Evolutionary conservation across 73 alveolate genomes (phyloP), one percentile per base, ranked within the genome.

Genomic region (Tetrahymena borealis): DNA sequence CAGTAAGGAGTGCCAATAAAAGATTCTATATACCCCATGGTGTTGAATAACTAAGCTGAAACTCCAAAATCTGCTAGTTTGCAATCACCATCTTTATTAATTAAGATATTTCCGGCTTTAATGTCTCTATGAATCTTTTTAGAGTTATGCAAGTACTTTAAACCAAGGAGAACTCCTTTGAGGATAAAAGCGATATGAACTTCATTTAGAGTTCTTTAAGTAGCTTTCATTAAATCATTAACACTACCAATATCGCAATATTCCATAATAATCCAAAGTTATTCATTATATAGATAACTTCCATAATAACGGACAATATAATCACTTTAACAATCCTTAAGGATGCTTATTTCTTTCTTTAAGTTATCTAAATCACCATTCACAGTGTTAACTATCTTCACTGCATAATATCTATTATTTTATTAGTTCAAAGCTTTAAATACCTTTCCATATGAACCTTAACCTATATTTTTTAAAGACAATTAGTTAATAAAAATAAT

Each of bases 1-100:
- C 99, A 98, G 92, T 96, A 98, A 32, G 99, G 99, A 1, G 99
- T 98, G 16, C 99, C 99, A 28, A 97, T 97, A 78, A 96, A 94
- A 39, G 97, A 94, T 16, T 93, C 95, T 43, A 91, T 92, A 40
- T 95, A 94, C 38, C 94, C 95, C 78, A 94, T 91, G 32, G 96
- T 96, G 39, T 96, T 94, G 16, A 96, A 96, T 39, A 96, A 90
- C 35, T 93, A 79, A n/a, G 98, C 96, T 11, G 97, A 96, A 2
- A 96, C 97, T 15, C 99, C 99, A 90, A 98, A 98, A 94, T 98
- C 99, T 20, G 99, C 99, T 11, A 98, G 91, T 92, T 96, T 97
- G 78, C 96, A 95, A 31, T 94, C 94, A 12, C 99, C 98, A 24
- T 96, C 93, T 90, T 94, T 95, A 92, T 97, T 98, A 31, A 96